Conservation (phyloP, 2,329 filamentous ascomycete species). For the Fusarium nelsonii region DNA sequence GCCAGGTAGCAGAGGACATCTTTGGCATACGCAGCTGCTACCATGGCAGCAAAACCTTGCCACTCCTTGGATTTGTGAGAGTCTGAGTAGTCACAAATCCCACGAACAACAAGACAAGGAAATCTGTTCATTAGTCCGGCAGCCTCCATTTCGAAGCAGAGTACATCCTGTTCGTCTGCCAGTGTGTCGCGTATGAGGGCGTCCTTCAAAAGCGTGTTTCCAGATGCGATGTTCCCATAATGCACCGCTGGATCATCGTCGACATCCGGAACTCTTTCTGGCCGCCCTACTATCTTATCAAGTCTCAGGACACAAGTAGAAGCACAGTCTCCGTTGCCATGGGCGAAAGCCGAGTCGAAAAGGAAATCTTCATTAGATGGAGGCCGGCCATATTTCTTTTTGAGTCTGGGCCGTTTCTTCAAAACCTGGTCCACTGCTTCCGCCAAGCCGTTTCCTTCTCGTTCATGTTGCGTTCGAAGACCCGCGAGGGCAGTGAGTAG, state of each 20-base stretch:
- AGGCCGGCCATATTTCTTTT: background rate
- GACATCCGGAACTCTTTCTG: background rate
- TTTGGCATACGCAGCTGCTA: conserved; percentile 49
- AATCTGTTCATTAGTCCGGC: conserved; percentile 45
- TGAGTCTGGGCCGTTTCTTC: background rate
- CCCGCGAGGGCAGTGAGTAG: background rate
- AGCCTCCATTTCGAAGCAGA: conserved; percentile 23
- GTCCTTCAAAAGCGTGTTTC: conserved; percentile 38
- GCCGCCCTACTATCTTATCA: background rate
- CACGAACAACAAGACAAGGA: conserved; percentile 54
- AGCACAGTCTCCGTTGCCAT: background rate
- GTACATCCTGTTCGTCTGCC: background rate
- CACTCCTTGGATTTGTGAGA: conserved; percentile 55
- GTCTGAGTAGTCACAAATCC: conserved; percentile 57
- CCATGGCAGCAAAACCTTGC: conserved; percentile 53
- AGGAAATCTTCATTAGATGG: background rate
- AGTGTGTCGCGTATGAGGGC: background rate
- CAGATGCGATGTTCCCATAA: conserved; percentile 36
- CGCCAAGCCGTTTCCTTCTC: background rate
- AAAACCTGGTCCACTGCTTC: background rate
- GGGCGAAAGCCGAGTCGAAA: background rate
- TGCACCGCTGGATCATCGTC: conserved; percentile 36
- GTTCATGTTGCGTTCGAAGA: background rate
- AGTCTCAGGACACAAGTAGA: background rate
- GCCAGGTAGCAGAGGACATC: background rate